Percentiles rank a stretch among this genome's conserved stretches.
These are phyloP conservation scores for Pleurotus djamor DNA, from an alignment of 768 basidiomycete genomes.

Conservation along the genomic window DNA sequence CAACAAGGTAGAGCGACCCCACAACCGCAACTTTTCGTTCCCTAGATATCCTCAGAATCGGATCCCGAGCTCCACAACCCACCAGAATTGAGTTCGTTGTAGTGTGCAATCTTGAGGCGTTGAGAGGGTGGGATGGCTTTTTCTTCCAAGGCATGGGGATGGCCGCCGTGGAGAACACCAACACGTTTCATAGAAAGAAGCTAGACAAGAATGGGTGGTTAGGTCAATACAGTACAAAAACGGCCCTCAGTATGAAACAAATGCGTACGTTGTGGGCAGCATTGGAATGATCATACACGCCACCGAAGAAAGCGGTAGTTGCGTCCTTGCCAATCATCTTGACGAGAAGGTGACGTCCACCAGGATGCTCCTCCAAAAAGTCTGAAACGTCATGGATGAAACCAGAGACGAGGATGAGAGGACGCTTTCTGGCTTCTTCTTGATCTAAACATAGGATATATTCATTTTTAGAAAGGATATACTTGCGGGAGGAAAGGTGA, in stretches of 20 bases:
- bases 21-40: too few relatives aligned
- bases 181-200: constrained; percentile 61
- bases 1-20: too few relatives aligned
- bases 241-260: neutral
- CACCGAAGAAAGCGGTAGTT: constrained; percentile 91
- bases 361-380: constrained; percentile 90
- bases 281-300: constrained; percentile 58
- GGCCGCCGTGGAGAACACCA: constrained; percentile 52
- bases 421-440: constrained; percentile 74
- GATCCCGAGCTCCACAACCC: constrained; percentile 6
- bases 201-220: constrained; percentile 12
- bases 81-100: constrained; percentile 10
- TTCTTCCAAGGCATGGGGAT: constrained; percentile 41
- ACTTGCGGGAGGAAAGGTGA: constrained; percentile 9
- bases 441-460: constrained; percentile 49
- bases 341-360: constrained; percentile 81
- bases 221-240: neutral
- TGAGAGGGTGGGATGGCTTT: constrained; percentile 51
- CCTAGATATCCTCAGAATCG: constrained; percentile 10
- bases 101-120: constrained; percentile 12
- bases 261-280: constrained; percentile 48
- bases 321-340: constrained; percentile 89
- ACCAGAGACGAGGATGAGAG: constrained; percentile 82
- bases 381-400: constrained; percentile 87
- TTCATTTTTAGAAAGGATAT: neutral